A percentile compares a stretch with the other conserved stretches of the same genome.
Conservation (phyloP, 176 grass and related monocot species). For the Metroxylon sagu region DNA sequence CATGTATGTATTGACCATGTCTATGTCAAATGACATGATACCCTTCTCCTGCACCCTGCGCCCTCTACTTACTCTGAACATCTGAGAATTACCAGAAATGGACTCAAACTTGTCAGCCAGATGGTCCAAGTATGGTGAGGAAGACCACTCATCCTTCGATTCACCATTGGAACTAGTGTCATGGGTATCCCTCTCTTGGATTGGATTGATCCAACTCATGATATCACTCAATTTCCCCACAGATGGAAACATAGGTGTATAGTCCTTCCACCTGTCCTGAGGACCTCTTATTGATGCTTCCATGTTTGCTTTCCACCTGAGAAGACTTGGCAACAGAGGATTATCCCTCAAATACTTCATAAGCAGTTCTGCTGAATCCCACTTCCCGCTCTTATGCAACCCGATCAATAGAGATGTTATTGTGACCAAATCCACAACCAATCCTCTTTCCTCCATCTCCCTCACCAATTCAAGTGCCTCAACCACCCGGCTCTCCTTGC, state of each 20-base stretch:
- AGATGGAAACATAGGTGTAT: slow-evolving; percentile 51
- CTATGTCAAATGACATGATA: slow-evolving; percentile 61
- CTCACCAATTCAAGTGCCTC: slow-evolving; percentile 67
- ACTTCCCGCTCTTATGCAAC: slow-evolving; percentile 50
- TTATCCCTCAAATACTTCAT: slow-evolving; percentile 63
- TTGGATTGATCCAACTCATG: slow-evolving; percentile 47
- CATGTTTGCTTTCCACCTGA: slow-evolving; percentile 76
- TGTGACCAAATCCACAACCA: slow-evolving; percentile 76
- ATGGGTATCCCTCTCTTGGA: slow-evolving; percentile 18
- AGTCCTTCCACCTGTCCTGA: slow-evolving; percentile 61
- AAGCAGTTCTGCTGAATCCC: slow-evolving; percentile 69
- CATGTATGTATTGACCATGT: slow-evolving; percentile 93
- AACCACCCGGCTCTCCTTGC: slow-evolving; percentile 48
- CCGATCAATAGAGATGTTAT: slow-evolving; percentile 73
- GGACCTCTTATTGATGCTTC: slow-evolving; percentile 54
- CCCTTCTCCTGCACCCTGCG: slow-evolving; percentile 56
- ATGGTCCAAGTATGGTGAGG: slow-evolving; percentile 72
- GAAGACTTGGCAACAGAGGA: slow-evolving; percentile 41
- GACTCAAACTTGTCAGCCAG: slow-evolving; percentile 36
- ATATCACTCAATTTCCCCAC: slow-evolving; percentile 51
- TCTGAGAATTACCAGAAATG: slow-evolving; percentile 30
- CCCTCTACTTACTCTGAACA: slow-evolving; percentile 43
- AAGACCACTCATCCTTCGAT: slow-evolving; percentile 68
- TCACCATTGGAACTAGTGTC: slow-evolving; percentile 27
- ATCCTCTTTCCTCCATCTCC: slow-evolving; percentile 80